Evolutionary conservation across 345 rosid genomes (phyloP).

Genomic region (Gynandropsis gynandra): DNA sequence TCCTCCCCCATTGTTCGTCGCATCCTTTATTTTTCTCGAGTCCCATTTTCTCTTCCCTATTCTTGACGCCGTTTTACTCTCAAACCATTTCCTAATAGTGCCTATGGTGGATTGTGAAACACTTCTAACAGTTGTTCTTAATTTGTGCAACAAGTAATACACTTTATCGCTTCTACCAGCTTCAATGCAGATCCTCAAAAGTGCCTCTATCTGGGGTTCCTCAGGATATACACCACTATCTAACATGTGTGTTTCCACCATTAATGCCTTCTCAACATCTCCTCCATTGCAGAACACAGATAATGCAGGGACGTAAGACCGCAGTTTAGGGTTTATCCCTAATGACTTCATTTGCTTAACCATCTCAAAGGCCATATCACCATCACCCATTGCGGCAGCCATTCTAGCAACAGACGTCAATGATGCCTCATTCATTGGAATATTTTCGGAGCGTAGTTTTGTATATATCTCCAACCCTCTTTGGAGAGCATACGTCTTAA

Average conservation of each 20-base stretch:
- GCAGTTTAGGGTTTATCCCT: conserved; percentile 49
- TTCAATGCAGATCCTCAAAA: conserved; percentile 40
- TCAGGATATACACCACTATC: conserved; percentile 55
- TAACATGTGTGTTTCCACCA: conserved; percentile 57
- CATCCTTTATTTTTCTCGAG: conserved; percentile 28
- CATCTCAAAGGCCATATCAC: conserved; percentile 61
- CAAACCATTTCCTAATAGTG: conserved; percentile 47
- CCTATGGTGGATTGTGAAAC: conserved; percentile 46
- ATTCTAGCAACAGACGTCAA: conserved; percentile 60
- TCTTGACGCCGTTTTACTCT: conserved; percentile 38
- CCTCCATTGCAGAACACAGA: conserved; percentile 37
- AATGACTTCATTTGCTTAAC: conserved; percentile 53
- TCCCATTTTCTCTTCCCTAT: conserved; percentile 47
- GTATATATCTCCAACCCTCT: conserved; percentile 52
- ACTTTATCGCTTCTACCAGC: conserved; percentile 53
- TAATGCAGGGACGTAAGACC: conserved; percentile 64
- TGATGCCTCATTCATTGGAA: conserved; percentile 53
- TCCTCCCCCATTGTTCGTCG: conserved; percentile 47
- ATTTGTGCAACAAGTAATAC: conserved; percentile 52
- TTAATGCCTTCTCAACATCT: conserved; percentile 44
- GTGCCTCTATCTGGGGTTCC: conserved; percentile 58
- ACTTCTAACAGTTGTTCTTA: conserved; percentile 41
- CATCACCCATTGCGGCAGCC: conserved; percentile 54
- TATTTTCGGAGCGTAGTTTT: conserved; percentile 37
- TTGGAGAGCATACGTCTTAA: conserved; percentile 44